Evolutionary conservation across 176 grass and related monocot species (phyloP).

Genomic region (Lolium multiflorum): DNA sequence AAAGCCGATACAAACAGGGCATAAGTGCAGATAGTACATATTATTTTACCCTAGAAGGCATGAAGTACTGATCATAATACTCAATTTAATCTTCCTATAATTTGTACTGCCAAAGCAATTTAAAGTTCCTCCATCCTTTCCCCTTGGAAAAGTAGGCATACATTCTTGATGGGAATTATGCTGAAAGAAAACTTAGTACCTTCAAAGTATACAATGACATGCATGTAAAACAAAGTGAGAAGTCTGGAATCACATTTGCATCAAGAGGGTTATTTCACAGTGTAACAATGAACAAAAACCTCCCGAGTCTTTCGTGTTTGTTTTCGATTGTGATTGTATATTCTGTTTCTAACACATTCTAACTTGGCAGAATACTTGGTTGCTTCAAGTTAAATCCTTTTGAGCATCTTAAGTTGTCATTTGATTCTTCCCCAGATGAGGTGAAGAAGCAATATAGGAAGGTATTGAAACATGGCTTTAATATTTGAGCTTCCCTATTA

Average conservation of each 20-base stretch:
- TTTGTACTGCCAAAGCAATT: neutral
- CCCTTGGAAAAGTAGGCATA: neutral
- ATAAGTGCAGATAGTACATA: neutral
- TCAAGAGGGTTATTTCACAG: neutral
- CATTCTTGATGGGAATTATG: neutral
- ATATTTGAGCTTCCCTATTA: conserved; percentile 9
- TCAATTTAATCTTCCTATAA: neutral
- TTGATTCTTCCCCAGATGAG: conserved; percentile 82
- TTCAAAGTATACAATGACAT: neutral
- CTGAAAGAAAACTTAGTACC: neutral
- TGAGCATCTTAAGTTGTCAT: conserved; percentile 93
- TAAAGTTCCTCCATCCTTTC: neutral
- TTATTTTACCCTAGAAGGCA: neutral
- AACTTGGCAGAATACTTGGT: conserved; percentile 78
- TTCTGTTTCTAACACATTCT: conserved; percentile 35
- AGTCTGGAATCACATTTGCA: neutral
- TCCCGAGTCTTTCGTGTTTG: neutral
- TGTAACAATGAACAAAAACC: neutral
- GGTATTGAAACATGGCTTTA: conserved; percentile 51
- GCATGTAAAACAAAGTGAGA: conserved; percentile 2
- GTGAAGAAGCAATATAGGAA: conserved; percentile 99
- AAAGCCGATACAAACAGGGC: too few relatives aligned
- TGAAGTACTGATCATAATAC: neutral
- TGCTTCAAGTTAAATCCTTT: conserved; percentile 99
- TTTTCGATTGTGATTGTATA: neutral